Percentiles rank a stretch among this genome's conserved stretches.
Evolutionary conservation across 805 yeast genomes (phyloP).

Genomic region (Pichia rugopelliculosa): DNA sequence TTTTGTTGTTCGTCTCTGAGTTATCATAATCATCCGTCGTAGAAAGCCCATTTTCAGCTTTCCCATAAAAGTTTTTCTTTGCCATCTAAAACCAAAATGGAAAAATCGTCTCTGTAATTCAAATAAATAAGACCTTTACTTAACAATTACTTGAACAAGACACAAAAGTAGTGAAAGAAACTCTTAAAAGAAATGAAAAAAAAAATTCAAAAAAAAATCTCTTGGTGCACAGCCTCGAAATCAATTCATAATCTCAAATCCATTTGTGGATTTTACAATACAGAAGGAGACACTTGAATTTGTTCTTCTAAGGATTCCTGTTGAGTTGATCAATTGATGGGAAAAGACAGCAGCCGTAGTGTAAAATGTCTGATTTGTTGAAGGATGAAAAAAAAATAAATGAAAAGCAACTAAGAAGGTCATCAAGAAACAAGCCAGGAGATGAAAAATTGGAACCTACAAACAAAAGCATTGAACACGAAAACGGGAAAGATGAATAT

Average conservation of each 20-base stretch:
- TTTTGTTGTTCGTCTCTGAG: not conserved
- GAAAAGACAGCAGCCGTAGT: too few species aligned
- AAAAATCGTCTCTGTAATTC: not conserved
- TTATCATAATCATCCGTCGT: not conserved
- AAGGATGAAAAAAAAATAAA: not conserved
- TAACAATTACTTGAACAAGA: too few species aligned
- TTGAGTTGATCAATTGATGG: not conserved
- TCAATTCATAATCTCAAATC: not conserved
- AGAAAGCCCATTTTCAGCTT: conserved; percentile 4
- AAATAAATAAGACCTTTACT: not conserved
- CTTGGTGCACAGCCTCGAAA: conserved; percentile 9
- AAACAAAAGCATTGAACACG: not conserved
- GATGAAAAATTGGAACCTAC: not conserved
- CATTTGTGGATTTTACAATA: not conserved
- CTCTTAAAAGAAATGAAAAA: not conserved
- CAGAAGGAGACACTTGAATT: not conserved
- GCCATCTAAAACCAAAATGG: not conserved
- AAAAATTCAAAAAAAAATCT: conserved; percentile 1
- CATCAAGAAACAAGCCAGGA: not conserved
- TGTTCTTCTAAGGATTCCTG: not conserved
- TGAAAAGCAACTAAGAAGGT: not conserved
- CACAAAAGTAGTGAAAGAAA: not conserved
- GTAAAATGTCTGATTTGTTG: not conserved
- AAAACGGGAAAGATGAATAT: conserved; percentile 38
- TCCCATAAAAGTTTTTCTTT: conserved; percentile 10